Base-by-base conservation (phyloP, 805 yeast genomes). In the Spathaspora passalidarum region DNA sequence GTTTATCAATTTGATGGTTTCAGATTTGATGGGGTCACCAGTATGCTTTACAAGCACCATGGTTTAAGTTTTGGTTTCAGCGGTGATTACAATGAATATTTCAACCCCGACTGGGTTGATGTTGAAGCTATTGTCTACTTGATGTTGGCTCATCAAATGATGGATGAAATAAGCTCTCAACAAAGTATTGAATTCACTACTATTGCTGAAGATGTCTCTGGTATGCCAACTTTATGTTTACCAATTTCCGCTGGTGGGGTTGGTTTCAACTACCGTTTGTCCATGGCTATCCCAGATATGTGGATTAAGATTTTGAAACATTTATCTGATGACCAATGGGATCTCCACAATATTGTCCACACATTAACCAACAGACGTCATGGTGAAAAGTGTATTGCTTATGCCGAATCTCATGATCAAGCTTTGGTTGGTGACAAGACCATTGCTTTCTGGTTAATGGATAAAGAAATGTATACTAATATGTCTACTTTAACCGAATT, bases 221-320 rank as follows among this genome's bases (percentile, higher is more conserved):
- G 99, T 9, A 92, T 92, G 85, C 99, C 99, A 26, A 90, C 97
- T 1, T 69, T 94, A 46, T 92, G 98, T 65, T 65, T 87, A 46
- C 83, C 94, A 5, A 75, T 88, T 42, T 43, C 55, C 0, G 61
- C 71, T 19, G 98, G 98, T 41, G 99, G 99, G 47, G 83, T 86
- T 50, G 99, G 97, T 0, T 92, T 92, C 59, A 94, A 91, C 62
- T 92, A 92, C 65, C 76, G 98, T 51, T 74, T 92, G 44, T 94
- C 96, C 2, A 92, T 92, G 99, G 97, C 98, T 1, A 75, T 92
- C 49, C 99, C 99, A 3, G 99, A 92, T 65, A 92, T 92, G 98
- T 92, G 99, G 99, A 92, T 92, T 69, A 94, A 94, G 65, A 66
- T 90, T 40, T 69, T 92, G 55, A 92, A 94, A 62, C 97, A 91